Evolutionary conservation across 768 basidiomycete genomes (phyloP), one percentile per base, ranked within the genome.

Genomic region (Naganishia friedmannii): DNA sequence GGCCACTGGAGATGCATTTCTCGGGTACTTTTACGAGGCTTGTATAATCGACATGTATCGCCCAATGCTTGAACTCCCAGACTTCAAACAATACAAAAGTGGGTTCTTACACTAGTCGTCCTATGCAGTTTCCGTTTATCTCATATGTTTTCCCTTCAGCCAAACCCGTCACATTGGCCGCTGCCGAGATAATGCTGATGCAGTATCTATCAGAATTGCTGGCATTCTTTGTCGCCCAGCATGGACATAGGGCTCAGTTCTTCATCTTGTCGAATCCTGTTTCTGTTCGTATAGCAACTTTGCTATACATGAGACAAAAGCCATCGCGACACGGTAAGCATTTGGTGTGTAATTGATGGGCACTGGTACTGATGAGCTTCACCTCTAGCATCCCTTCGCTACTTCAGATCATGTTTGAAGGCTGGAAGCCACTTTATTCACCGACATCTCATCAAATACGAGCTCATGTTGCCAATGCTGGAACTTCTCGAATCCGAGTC

Each of bases 151-250:
- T 23, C 29, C 9, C 5, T 39, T 7, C 66, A 74, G 73, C 53
- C 17, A 67, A 70, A 28, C 70, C 74, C 2, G 26, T 71, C 15
- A 66, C 70, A 31, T 70, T 79, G 32, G 28, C 87, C 28, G 85
- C 90, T 75, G 90, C 92, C 77, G 87, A 87, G 77, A 87, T 88
- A 53, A 89, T 92, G 77, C 88, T 95, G 74, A 89, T 88, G 78
- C 86, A 93, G 73, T 91, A 92, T 81, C 86, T 97, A 65, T 91
- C 90, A 83, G 95, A 99, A 79, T 84, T 97, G 73, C 84, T 97
- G 72, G 90, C 90, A 82, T 91, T 88, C 82, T 93, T 92, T 82
- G 85, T 91, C 70, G 83, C 86, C 66, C 92, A 94, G 82, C 95
- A 99, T 81, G 86, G 88, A 58, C 94, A 95, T 83, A 89, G 93